Conservation (phyloP, 1,139 yeast genomes). For the Suhomyces chickasaworum region DNA sequence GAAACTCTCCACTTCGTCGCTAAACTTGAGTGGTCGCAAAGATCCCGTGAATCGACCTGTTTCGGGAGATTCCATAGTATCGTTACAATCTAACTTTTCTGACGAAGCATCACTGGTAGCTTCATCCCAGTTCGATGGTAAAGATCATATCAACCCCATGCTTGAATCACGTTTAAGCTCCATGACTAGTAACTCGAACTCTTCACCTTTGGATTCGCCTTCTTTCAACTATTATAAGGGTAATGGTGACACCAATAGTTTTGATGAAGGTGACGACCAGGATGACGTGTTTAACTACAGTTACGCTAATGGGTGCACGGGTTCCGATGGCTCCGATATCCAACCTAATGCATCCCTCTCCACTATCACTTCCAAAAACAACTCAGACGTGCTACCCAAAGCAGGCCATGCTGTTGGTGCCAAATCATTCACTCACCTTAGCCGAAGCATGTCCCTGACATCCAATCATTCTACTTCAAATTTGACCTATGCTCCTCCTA, state of each 20-base stretch:
- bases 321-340: background rate
- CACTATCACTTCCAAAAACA: constrained; percentile 26
- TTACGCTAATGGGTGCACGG: constrained; percentile 2
- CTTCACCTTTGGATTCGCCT: constrained; percentile 30
- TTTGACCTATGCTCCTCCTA: constrained; percentile 6
- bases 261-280: constrained; percentile 15
- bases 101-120: constrained; percentile 41
- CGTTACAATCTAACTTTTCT: constrained; percentile 37
- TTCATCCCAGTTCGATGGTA: constrained; percentile 37
- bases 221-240: constrained; percentile 17
- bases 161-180: constrained; percentile 44
- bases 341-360: constrained; percentile 23
- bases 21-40: constrained; percentile 10
- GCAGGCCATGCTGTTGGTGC: background rate
- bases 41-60: constrained; percentile 26
- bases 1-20: constrained; percentile 26
- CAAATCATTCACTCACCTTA: constrained; percentile 3
- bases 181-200: constrained; percentile 34
- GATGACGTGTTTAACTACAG: constrained; percentile 12
- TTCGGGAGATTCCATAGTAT: constrained; percentile 41
- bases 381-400: constrained; percentile 7
- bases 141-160: constrained; percentile 5
- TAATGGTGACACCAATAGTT: constrained; percentile 11
- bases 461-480: constrained; percentile 10
- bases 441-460: constrained; percentile 4